Conservation (phyloP, 257 asterid species). For the Capsicum chinense region DNA sequence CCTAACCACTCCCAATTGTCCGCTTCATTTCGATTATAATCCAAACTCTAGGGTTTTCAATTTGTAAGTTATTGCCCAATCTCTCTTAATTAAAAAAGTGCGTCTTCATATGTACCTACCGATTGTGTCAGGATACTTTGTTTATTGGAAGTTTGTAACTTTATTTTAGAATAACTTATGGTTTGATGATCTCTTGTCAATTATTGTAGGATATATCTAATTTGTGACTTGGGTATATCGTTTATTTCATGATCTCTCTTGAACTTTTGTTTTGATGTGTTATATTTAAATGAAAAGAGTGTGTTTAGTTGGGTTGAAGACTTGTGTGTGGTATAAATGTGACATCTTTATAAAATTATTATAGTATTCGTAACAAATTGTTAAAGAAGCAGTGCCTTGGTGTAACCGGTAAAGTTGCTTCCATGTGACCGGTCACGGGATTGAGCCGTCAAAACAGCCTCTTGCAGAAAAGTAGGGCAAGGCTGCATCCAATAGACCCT, state of each 20-base stretch:
- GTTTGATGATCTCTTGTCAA: background rate
- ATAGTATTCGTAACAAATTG: background rate
- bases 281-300: background rate
- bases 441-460: too few relatives aligned
- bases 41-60: conserved; percentile 30
- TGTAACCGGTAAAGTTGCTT: too few relatives aligned
- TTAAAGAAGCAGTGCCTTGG: too few relatives aligned
- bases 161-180: background rate
- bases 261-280: background rate
- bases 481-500: too few relatives aligned
- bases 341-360: background rate
- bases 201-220: background rate
- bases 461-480: too few relatives aligned
- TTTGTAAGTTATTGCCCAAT: background rate
- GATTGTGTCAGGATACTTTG: background rate
- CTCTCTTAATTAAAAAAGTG: background rate
- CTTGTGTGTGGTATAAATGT: background rate
- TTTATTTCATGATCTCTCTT: background rate
- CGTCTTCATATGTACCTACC: background rate
- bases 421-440: too few relatives aligned
- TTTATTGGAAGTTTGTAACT: background rate
- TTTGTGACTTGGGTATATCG: background rate
- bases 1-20: conserved; percentile 18
- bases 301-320: background rate
- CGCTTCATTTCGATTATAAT: conserved; percentile 19